phyloP scores from a whole-genome alignment of 2,329 filamentous ascomycete species.

The Trichoderma brevicompactum region DNA sequence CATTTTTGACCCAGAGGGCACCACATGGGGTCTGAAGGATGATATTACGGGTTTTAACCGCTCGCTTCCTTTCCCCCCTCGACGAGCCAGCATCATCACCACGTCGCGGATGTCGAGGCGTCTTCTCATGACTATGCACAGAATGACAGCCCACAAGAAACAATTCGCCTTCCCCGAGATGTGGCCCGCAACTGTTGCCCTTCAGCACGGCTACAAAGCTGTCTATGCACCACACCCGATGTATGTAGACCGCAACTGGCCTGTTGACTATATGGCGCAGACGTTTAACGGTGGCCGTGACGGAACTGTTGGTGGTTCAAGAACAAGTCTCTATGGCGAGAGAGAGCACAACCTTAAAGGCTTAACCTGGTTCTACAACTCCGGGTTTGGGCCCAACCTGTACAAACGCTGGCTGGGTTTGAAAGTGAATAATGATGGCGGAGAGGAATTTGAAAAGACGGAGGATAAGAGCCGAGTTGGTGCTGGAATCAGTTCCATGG shows the following conservation, averaged over 20 bases:
- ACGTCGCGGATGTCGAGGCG: slow-evolving; percentile 80
- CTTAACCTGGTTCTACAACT: slow-evolving; percentile 90
- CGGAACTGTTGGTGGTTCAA: slow-evolving; percentile 73
- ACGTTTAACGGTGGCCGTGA: slow-evolving; percentile 81
- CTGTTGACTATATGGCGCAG: slow-evolving; percentile 72
- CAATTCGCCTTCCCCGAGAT: slow-evolving; percentile 95
- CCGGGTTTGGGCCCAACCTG: slow-evolving; percentile 77
- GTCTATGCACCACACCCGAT: slow-evolving; percentile 89
- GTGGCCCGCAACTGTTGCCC: slow-evolving; percentile 86
- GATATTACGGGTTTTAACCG: slow-evolving; percentile 84
- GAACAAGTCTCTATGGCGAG: slow-evolving; percentile 77
- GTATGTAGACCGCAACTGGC: slow-evolving; percentile 87
- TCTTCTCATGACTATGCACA: slow-evolving; percentile 85
- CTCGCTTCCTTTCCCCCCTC: slow-evolving; percentile 63
- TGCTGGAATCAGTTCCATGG: slow-evolving; percentile 56
- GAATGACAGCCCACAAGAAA: slow-evolving; percentile 81
- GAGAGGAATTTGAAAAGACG: slow-evolving; percentile 73
- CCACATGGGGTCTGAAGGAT: slow-evolving; percentile 79
- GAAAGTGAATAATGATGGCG: slow-evolving; percentile 76
- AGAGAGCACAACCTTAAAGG: slow-evolving; percentile 88
- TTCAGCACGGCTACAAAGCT: slow-evolving; percentile 92
- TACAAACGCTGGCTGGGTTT: slow-evolving; percentile 88
- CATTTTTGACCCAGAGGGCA: slow-evolving; percentile 86
- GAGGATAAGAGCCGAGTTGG: slow-evolving; percentile 58
- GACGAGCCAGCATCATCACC: slow-evolving; percentile 87